phyloP scores from a whole-genome alignment of 768 basidiomycete genomes.

The Mycena alexandri region DNA sequence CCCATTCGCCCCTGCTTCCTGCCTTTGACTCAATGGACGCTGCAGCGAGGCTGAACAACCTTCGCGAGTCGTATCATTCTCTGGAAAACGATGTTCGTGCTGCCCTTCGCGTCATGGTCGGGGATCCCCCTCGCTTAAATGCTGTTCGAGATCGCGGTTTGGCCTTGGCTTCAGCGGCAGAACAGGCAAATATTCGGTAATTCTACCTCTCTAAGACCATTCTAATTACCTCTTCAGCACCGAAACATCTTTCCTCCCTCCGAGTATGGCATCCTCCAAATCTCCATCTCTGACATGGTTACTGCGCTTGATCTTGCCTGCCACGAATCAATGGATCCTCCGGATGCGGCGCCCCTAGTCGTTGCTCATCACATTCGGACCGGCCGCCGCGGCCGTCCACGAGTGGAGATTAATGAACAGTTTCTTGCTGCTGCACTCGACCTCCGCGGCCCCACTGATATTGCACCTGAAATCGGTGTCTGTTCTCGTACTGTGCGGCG shows the following conservation, averaged over 20 bases:
- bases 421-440: too few species aligned
- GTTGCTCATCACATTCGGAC: too few species aligned
- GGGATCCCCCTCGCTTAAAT: conserved; percentile 6
- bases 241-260: neutral
- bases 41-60: neutral
- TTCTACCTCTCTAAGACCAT: neutral
- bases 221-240: too few species aligned
- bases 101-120: conserved; percentile 6
- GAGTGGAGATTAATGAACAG: too few species aligned
- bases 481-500: too few species aligned
- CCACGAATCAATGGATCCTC: too few species aligned
- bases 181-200: conserved; percentile 10
- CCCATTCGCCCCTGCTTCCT: neutral
- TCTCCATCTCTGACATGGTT: too few species aligned
- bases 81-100: neutral
- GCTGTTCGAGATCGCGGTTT: conserved; percentile 8
- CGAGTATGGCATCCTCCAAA: conserved; percentile 8
- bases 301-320: too few species aligned
- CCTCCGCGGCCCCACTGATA: too few species aligned
- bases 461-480: too few species aligned
- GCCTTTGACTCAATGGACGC: neutral
- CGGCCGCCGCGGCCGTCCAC: too few species aligned
- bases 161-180: conserved; percentile 2
- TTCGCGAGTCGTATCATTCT: neutral
- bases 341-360: too few species aligned